Conservation (phyloP, 345 rosid species). For the Isatis tinctoria region DNA sequence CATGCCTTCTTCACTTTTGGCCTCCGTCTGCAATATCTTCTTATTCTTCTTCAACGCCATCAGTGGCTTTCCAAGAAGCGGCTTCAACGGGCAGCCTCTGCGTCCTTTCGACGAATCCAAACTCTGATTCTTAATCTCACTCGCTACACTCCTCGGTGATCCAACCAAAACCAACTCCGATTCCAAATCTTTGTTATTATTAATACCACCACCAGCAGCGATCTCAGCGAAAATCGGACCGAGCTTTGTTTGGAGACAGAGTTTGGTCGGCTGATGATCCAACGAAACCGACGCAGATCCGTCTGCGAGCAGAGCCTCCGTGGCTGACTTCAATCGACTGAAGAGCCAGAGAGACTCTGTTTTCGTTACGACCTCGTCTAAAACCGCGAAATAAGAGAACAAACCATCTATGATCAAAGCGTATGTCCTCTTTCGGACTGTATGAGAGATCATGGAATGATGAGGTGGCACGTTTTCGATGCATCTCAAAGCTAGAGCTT, state of each 20-base stretch:
- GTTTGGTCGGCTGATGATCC: slow-evolving; percentile 25
- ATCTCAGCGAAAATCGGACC: slow-evolving; percentile 45
- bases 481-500: slow-evolving; percentile 48
- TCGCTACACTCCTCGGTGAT: slow-evolving; percentile 22
- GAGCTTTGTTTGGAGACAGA: slow-evolving; percentile 49
- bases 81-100: slow-evolving; percentile 28
- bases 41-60: slow-evolving; percentile 69
- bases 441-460: slow-evolving; percentile 67
- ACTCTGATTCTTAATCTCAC: slow-evolving; percentile 31
- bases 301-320: slow-evolving; percentile 31
- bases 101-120: slow-evolving; percentile 37
- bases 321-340: slow-evolving; percentile 40
- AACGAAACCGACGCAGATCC: slow-evolving; percentile 23
- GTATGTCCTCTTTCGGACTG: slow-evolving; percentile 44
- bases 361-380: slow-evolving; percentile 39
- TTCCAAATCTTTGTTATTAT: slow-evolving; percentile 5
- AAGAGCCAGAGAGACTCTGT: slow-evolving; percentile 52
- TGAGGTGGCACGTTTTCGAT: slow-evolving; percentile 51
- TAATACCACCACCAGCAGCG: neutral
- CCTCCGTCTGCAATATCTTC: slow-evolving; percentile 45
- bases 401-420: slow-evolving; percentile 47
- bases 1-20: neutral
- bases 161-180: slow-evolving; percentile 30
- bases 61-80: slow-evolving; percentile 43
- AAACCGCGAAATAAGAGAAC: slow-evolving; percentile 54